Conservation (phyloP, 2,329 filamentous ascomycete species). For the Talaromyces sp. region DNA sequence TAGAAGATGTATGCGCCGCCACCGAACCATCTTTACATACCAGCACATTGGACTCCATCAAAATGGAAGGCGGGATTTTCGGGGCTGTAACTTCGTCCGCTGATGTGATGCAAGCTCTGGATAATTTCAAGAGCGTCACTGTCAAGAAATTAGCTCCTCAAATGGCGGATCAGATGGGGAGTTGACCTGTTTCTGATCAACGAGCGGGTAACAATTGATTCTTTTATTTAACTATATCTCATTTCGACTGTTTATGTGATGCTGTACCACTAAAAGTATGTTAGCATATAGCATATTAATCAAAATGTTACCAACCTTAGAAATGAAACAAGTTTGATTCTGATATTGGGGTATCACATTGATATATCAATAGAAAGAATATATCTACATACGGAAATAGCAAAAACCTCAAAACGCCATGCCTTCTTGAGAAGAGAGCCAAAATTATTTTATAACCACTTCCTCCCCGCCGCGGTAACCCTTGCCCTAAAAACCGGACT, state of each 20-base stretch:
- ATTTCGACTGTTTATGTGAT: neutral
- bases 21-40: slow-evolving; percentile 38
- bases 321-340: neutral
- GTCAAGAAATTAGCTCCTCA: slow-evolving; percentile 42
- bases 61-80: slow-evolving; percentile 46
- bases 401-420: neutral
- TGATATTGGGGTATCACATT: slow-evolving; percentile 9
- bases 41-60: slow-evolving; percentile 40
- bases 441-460: slow-evolving; percentile 76
- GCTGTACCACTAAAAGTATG: neutral
- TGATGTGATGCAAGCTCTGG: slow-evolving; percentile 38
- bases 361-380: neutral
- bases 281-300: neutral
- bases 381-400: neutral
- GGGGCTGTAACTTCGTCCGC: slow-evolving; percentile 36
- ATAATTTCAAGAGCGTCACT: slow-evolving; percentile 38
- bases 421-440: neutral
- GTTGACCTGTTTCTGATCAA: neutral
- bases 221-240: neutral
- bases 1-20: slow-evolving; percentile 47
- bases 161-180: slow-evolving; percentile 23
- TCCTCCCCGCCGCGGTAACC: slow-evolving; percentile 83
- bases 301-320: neutral
- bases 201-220: neutral
- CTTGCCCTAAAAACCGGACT: slow-evolving; percentile 80